These are phyloP conservation scores for Calocybe gambosa DNA, from an alignment of 1,284 basidiomycete genomes.

Conservation along the genomic window DNA sequence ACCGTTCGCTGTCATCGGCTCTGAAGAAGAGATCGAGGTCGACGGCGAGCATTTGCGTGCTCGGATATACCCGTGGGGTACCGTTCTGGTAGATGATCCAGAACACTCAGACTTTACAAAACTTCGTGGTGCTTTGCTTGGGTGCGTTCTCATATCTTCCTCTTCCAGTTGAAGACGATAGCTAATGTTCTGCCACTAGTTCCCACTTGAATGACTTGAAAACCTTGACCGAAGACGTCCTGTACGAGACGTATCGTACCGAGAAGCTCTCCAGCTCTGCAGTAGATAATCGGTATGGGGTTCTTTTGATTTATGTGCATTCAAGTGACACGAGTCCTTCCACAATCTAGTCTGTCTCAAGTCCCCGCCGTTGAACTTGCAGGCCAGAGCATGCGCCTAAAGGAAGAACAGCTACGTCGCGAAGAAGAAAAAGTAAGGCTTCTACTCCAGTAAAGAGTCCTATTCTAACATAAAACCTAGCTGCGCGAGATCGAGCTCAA, in stretches of 20 bases:
- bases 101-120: slow-evolving; percentile 93
- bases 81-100: slow-evolving; percentile 96
- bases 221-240: slow-evolving; percentile 88
- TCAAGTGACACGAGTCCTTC: neutral
- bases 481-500: slow-evolving; percentile 93
- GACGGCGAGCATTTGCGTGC: slow-evolving; percentile 86
- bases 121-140: slow-evolving; percentile 81
- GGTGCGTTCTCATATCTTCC: slow-evolving; percentile 37
- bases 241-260: slow-evolving; percentile 93
- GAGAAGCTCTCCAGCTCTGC: slow-evolving; percentile 92
- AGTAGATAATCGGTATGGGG: slow-evolving; percentile 63
- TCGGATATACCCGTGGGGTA: slow-evolving; percentile 93
- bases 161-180: neutral
- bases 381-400: slow-evolving; percentile 88
- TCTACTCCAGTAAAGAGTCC: neutral
- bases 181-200: slow-evolving; percentile 31
- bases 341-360: slow-evolving; percentile 43
- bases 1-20: slow-evolving; percentile 95
- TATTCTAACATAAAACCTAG: slow-evolving; percentile 24
- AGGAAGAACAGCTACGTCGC: slow-evolving; percentile 94
- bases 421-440: slow-evolving; percentile 87
- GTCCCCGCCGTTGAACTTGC: slow-evolving; percentile 91
- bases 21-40: slow-evolving; percentile 90
- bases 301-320: neutral
- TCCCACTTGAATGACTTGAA: slow-evolving; percentile 92